Percentiles rank a stretch among this genome's conserved stretches.
Evolutionary conservation across 257 asterid genomes (phyloP).

Genomic region (Rubia yunnanensis): DNA sequence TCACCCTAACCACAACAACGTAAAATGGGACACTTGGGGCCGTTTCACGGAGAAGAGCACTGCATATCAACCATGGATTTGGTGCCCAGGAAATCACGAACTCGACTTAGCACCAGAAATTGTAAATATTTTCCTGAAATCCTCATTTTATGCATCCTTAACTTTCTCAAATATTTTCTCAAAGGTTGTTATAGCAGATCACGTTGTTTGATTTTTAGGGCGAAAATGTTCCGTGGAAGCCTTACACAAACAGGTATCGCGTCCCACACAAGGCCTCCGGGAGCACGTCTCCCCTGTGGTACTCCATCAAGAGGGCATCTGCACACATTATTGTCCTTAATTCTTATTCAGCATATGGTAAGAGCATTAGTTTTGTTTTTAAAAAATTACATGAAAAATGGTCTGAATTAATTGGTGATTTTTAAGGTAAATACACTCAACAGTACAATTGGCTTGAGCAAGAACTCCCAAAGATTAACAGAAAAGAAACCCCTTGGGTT

Average conservation of each 20-base stretch:
- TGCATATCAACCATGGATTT: background rate
- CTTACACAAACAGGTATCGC: slow-evolving; percentile 32
- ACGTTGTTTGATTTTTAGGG: background rate
- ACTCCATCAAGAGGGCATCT: background rate
- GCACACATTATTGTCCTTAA: slow-evolving; percentile 21
- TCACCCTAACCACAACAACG: background rate
- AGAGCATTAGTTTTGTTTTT: too few relatives aligned
- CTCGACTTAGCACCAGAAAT: slow-evolving; percentile 42
- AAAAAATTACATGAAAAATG: too few relatives aligned
- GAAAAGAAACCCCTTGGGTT: background rate
- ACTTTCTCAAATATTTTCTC: too few relatives aligned
- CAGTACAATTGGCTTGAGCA: slow-evolving; percentile 36
- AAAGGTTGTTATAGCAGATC: too few relatives aligned
- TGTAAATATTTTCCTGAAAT: background rate
- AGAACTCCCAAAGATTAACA: slow-evolving; percentile 12
- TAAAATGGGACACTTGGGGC: background rate
- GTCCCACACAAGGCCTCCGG: slow-evolving; percentile 32
- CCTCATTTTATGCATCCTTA: background rate
- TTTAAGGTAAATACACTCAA: slow-evolving; percentile 32
- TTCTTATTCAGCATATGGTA: slow-evolving; percentile 47
- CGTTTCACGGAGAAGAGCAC: background rate
- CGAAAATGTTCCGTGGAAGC: slow-evolving; percentile 33
- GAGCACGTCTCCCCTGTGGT: slow-evolving; percentile 46
- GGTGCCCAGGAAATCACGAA: slow-evolving; percentile 19
- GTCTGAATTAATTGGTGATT: too few relatives aligned